Evolutionary conservation across 345 rosid genomes (phyloP).

Genomic region (Hibiscus mutabilis): DNA sequence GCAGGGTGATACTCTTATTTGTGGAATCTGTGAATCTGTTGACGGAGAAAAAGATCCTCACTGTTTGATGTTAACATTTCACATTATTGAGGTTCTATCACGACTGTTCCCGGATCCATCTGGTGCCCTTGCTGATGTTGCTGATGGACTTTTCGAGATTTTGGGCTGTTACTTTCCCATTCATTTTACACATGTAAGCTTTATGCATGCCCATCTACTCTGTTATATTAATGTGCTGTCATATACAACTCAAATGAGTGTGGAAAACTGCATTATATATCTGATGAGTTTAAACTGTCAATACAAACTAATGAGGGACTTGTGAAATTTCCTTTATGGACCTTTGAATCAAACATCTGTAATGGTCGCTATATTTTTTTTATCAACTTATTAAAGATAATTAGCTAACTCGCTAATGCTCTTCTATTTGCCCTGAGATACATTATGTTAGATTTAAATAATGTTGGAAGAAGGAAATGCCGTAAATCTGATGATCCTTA

Average conservation of each 20-base stretch:
- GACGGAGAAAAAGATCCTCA: conserved; percentile 92
- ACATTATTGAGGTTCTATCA: conserved; percentile 58
- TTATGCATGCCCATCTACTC: neutral
- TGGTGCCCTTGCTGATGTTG: conserved; percentile 54
- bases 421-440: neutral
- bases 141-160: conserved; percentile 51
- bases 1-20: conserved; percentile 57
- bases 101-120: conserved; percentile 56
- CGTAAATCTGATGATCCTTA: neutral
- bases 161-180: conserved; percentile 80
- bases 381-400: neutral
- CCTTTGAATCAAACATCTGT: neutral
- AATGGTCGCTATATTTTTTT: neutral
- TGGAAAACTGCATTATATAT: neutral
- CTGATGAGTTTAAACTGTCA: neutral
- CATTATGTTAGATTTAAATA: neutral
- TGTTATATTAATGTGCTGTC: neutral
- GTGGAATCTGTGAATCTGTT: conserved; percentile 62
- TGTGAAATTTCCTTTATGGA: neutral
- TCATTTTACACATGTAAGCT: conserved; percentile 91
- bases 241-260: neutral
- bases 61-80: conserved; percentile 73
- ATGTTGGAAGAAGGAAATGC: neutral
- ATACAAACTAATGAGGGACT: neutral
- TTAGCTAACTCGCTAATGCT: neutral